These are phyloP conservation scores for Coemansia reversa DNA, from an alignment of 192 early-diverging fungal genomes.

Conservation along the genomic window DNA sequence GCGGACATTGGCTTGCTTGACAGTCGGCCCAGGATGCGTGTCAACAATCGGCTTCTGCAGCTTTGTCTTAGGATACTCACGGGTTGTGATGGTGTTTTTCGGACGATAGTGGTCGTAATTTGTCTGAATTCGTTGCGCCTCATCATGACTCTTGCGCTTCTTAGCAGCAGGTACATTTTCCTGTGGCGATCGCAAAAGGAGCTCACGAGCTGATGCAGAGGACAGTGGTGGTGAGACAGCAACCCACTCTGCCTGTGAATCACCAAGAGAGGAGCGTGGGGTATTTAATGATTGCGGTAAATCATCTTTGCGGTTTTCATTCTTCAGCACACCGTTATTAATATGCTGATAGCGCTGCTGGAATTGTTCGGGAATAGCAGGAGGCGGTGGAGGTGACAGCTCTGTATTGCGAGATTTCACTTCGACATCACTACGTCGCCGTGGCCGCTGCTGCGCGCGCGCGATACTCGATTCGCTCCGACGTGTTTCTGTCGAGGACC, in stretches of 20 bases:
- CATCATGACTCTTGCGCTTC: conserved; percentile 37
- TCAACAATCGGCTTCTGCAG: neutral
- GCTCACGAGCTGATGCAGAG: conserved; percentile 17
- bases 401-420: conserved; percentile 35
- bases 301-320: conserved; percentile 2
- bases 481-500: neutral
- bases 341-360: conserved; percentile 19
- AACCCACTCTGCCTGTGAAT: conserved; percentile 13
- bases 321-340: conserved; percentile 6
- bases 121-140: neutral
- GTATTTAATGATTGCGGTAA: conserved; percentile 7
- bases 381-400: conserved; percentile 13
- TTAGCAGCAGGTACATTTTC: neutral
- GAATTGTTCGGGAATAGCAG: conserved; percentile 21
- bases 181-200: conserved; percentile 6
- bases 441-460: conserved; percentile 9
- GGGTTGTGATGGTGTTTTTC: conserved; percentile 8
- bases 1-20: neutral
- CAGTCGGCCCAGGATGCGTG: neutral
- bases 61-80: neutral
- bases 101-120: neutral
- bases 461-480: neutral
- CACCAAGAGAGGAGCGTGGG: conserved; percentile 9
- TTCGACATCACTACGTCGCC: conserved; percentile 45
- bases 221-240: conserved; percentile 17